Evolutionary conservation across 208 protist genomes (phyloP), one percentile per base, ranked within the genome.

Genomic region (Vickermania ingenoplastis): DNA sequence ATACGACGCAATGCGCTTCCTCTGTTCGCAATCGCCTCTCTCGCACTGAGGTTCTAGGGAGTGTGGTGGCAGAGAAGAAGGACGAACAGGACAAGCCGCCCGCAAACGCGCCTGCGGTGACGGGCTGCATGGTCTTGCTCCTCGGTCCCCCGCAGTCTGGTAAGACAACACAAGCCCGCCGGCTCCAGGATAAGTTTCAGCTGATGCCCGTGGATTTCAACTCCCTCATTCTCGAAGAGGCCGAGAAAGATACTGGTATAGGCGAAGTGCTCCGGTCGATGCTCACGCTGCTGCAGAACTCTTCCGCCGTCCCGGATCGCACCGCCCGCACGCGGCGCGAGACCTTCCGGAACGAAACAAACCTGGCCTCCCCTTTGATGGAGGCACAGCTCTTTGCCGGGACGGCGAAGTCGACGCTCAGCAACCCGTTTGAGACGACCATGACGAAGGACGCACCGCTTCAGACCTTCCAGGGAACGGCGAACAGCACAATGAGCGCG

Each of bases 111-210:
- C 23, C 11, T 3, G 31, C 31, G 24, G 36, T 59, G 13, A 72
- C 64, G 45, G 54, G 57, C 27, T 77, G 63, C 30, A 3, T 74
- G 21, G 41, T 95, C 13, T 51, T 97, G 17, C 30, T 97, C 50
- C 62, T 83, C 14, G 91, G 91, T 0, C 87, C 91, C 3, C 83
- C 91, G 17, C 67, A 77, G 52, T 74, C 80, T 22, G 87, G 84
- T 3, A 94, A 94, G 62, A 83, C 85, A 5, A 80, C 72, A 1
- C 65, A 91, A 50, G 74, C 82, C 23, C 31, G 36, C 31, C 54
- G 58, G 51, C 74, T 96, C 26, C 22, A 60, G 21, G 5, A 73
- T 24, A 51, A 55, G 53, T 48, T 64, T 26, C 62, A 49, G 13
- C 69, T 71, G 45, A 53, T 50, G 50, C 31, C 59, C 14, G 53